Percentiles rank a stretch among this genome's conserved stretches.
Conservation (phyloP, 345 rosid genomes). For the Limnanthes douglasii region DNA sequence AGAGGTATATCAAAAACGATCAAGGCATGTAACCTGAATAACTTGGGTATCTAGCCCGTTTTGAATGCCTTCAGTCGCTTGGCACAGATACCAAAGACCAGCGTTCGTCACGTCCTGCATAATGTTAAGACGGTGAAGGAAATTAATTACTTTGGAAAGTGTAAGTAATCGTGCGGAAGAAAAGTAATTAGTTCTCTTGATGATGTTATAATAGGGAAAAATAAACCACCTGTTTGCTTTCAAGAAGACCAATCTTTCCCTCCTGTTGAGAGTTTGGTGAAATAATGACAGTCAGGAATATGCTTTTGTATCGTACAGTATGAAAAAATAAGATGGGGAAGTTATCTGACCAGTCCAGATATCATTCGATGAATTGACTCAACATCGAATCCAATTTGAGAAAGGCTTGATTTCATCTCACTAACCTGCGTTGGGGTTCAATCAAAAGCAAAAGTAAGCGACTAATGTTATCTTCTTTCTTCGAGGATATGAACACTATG, state of each 20-base stretch:
- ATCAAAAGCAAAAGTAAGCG: conserved; percentile 7
- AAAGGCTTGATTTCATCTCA: conserved; percentile 54
- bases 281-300: conserved; percentile 3
- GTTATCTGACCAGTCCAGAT: conserved; percentile 56
- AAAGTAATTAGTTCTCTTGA: not conserved
- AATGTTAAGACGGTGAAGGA: conserved; percentile 2
- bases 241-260: conserved; percentile 62
- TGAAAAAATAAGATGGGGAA: not conserved
- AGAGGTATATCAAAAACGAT: not conserved
- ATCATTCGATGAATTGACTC: conserved; percentile 56
- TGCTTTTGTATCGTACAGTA: conserved; percentile 3
- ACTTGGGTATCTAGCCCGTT: conserved; percentile 21
- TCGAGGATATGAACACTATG: no score
- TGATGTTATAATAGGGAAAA: no score
- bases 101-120: conserved; percentile 57
- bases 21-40: conserved; percentile 26
- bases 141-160: conserved; percentile 2
- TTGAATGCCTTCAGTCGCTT: conserved; percentile 45
- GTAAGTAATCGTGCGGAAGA: not conserved
- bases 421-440: conserved; percentile 36
- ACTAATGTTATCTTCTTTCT: no score
- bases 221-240: conserved; percentile 64
- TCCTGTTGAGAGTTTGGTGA: conserved; percentile 35
- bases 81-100: conserved; percentile 67
- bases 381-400: conserved; percentile 64